Conservation (phyloP, 1,139 yeast genomes). For the Hanseniaspora sp. region DNA sequence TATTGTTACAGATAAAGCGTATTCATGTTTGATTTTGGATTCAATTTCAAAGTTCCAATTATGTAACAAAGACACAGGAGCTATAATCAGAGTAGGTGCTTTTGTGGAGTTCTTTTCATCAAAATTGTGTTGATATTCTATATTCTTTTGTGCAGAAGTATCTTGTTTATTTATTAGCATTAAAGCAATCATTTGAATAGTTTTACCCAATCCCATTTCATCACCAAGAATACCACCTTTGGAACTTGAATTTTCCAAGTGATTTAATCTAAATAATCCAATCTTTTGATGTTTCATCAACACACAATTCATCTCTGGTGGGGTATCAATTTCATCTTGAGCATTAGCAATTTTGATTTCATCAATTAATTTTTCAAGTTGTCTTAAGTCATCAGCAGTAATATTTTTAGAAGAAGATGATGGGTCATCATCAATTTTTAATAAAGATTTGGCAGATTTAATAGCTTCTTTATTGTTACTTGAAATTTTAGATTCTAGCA, state of each 20-base stretch:
- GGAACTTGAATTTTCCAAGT: conserved; percentile 49
- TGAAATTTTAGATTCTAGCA: not conserved
- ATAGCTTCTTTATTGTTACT: conserved; percentile 31
- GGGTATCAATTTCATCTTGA: conserved; percentile 37
- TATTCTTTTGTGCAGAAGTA: conserved; percentile 31
- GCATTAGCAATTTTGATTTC: not conserved
- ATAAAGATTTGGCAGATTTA: conserved; percentile 41
- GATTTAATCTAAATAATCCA: conserved; percentile 71
- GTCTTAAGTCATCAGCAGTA: not conserved
- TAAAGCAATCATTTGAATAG: conserved; percentile 68
- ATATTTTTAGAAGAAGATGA: conserved; percentile 40
- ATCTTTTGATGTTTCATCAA: conserved; percentile 74
- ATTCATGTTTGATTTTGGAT: conserved; percentile 44
- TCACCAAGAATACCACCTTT: conserved; percentile 82
- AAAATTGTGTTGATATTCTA: conserved; percentile 23
- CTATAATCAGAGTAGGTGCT: conserved; percentile 50
- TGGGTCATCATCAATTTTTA: conserved; percentile 49
- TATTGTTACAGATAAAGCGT: conserved; percentile 41
- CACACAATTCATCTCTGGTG: conserved; percentile 52
- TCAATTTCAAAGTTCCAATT: conserved; percentile 78
- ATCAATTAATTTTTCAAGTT: not conserved
- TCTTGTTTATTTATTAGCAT: conserved; percentile 46
- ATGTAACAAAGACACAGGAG: conserved; percentile 70
- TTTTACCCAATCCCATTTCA: conserved; percentile 92
- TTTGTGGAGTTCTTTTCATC: not conserved